Evolutionary conservation across 1,139 yeast species (phyloP), one percentile per base, ranked within the genome.

Genomic region (Pichia terricola): DNA sequence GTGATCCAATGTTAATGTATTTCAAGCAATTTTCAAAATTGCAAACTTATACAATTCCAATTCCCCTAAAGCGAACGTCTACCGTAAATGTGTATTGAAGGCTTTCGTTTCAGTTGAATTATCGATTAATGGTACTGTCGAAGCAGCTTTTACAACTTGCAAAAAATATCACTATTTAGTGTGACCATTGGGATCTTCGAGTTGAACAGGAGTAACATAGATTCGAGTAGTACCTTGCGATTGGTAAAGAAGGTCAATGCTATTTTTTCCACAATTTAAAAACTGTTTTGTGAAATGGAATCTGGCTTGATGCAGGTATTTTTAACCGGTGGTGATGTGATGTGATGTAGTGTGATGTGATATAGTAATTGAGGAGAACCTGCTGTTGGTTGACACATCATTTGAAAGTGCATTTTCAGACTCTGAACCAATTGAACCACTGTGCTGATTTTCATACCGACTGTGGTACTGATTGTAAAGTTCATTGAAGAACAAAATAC

Each of bases 51-150:
- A 79, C 61, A 16, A 16, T 16, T 16, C 22, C 61, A 68, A 75
- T 45, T 73, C 82, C 45, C 66, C 69, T 16, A 77, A 79, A 56
- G 77, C 88, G 8, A 77, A 77, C 42, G 89, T 86, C 34, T 78
- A 89, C 26, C 75, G 79, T 62, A 75, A 96, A 59, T 81, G 88
- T 50, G 71, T 77, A 34, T 70, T 88, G 57, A 88, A 88, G 62
- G 78, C 89, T 16, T 66, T 81, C 44, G 94, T 91, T 6, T 69
- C 73, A 26, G 70, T 84, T 43, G 74, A 73, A 33, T 74, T 73
- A 41, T 55, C 75, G 8, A 68, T 71, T 42, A 67, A 66, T 16
- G 82, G 77, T 43, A 78, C 82, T 45, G 62, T 80, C 46, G 53
- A 37, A 40, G 7, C 16, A 40, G 4, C 16, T 42, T 28, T 32